These are phyloP conservation scores for Coemansia sp. DNA, from an alignment of 192 early-diverging fungal genomes.

Conservation along the genomic window DNA sequence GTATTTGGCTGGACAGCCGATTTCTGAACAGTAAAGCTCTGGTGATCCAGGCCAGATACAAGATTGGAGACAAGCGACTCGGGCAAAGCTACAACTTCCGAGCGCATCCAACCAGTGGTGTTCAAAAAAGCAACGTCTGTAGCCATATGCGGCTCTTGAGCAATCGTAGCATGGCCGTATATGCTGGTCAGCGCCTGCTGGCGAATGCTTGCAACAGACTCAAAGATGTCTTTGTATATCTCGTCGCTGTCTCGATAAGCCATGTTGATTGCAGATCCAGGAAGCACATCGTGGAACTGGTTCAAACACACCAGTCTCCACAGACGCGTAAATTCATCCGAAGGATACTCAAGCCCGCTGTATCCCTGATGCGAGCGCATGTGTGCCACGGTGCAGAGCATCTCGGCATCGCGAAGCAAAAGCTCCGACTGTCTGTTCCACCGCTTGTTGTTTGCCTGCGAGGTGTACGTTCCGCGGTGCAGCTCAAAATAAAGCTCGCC, in stretches of 20 bases:
- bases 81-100: slow-evolving; percentile 67
- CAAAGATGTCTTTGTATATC: slow-evolving; percentile 36
- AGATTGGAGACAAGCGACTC: slow-evolving; percentile 8
- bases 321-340: slow-evolving; percentile 69
- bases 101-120: slow-evolving; percentile 65
- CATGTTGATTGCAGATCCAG: slow-evolving; percentile 86
- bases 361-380: slow-evolving; percentile 9
- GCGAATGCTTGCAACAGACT: slow-evolving; percentile 50
- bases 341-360: slow-evolving; percentile 62
- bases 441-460: slow-evolving; percentile 80
- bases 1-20: slow-evolving; percentile 10
- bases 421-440: slow-evolving; percentile 85
- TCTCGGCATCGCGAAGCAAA: slow-evolving; percentile 81
- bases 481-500: slow-evolving; percentile 98
- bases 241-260: slow-evolving; percentile 85
- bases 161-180: slow-evolving; percentile 11
- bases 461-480: slow-evolving; percentile 96
- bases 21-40: slow-evolving; percentile 6
- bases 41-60: not conserved
- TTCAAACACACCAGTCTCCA: slow-evolving; percentile 92
- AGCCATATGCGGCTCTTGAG: not conserved
- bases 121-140: slow-evolving; percentile 59
- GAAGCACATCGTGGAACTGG: slow-evolving; percentile 97
- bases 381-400: slow-evolving; percentile 62
- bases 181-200: slow-evolving; percentile 45